phyloP scores from a whole-genome alignment of 116 monocot genomes.

The Zostera marina region DNA sequence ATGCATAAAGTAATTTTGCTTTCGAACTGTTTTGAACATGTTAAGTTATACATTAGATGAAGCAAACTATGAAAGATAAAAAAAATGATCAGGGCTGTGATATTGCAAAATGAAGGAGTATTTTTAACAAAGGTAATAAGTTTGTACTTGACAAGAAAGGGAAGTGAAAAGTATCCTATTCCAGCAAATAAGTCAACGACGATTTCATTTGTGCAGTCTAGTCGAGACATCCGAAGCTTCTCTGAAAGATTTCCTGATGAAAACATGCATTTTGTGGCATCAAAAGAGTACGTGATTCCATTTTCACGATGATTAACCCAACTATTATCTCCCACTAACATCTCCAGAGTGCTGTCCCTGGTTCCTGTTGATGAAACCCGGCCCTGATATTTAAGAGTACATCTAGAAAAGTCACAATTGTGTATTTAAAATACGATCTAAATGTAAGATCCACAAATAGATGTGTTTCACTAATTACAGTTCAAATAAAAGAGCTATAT shows the following conservation, averaged over 20 bases:
- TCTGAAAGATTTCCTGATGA: slow-evolving; percentile 86
- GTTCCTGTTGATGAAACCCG: slow-evolving; percentile 63
- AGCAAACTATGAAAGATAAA: neutral
- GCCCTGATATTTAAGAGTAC: slow-evolving; percentile 29
- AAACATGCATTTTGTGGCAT: slow-evolving; percentile 95
- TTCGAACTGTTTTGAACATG: slow-evolving; percentile 28
- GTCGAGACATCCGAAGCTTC: slow-evolving; percentile 63
- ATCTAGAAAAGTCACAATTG: neutral
- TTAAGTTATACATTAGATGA: neutral
- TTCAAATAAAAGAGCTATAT: too few relatives aligned
- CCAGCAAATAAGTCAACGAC: slow-evolving; percentile 94
- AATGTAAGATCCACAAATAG: too few relatives aligned
- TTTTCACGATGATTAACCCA: slow-evolving; percentile 88
- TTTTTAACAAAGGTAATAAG: slow-evolving; percentile 1
- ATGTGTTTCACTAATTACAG: too few relatives aligned
- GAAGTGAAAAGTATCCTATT: slow-evolving; percentile 92
- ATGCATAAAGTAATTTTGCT: slow-evolving; percentile 84
- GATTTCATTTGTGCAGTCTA: slow-evolving; percentile 63
- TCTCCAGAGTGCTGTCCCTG: slow-evolving; percentile 84
- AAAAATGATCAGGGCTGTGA: neutral
- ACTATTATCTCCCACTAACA: slow-evolving; percentile 64
- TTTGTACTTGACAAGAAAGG: slow-evolving; percentile 82
- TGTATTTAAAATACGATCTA: too few relatives aligned
- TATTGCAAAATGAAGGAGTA: neutral
- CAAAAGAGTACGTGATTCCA: slow-evolving; percentile 79